A percentile compares a stretch with the other conserved stretches of the same genome.
Evolutionary conservation across 352 stramenopile genomes (phyloP).

Genomic region (Stramenopiles sp.): DNA sequence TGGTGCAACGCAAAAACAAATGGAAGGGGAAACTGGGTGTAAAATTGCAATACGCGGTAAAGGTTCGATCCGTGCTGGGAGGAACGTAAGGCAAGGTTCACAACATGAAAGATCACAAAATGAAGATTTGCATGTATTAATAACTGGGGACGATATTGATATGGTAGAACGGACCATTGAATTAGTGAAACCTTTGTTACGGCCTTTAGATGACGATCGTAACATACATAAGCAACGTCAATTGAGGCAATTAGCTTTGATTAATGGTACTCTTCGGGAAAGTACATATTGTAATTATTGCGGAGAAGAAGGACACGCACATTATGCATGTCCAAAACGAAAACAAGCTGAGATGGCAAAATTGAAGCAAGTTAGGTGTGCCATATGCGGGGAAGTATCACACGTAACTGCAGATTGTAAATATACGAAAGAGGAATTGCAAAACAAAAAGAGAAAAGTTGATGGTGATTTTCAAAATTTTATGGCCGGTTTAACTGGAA

Average conservation of each 20-base stretch:
- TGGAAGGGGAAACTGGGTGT: slow-evolving; percentile 92
- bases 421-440: slow-evolving; percentile 41
- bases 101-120: slow-evolving; percentile 48
- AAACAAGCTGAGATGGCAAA: too few species aligned
- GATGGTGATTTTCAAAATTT: too few species aligned
- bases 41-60: slow-evolving; percentile 94
- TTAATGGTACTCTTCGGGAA: slow-evolving; percentile 94
- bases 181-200: slow-evolving; percentile 62
- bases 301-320: slow-evolving; percentile 87
- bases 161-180: slow-evolving; percentile 46
- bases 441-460: too few species aligned
- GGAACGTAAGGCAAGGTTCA: too few species aligned
- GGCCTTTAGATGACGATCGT: slow-evolving; percentile 65
- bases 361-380: slow-evolving; percentile 72
- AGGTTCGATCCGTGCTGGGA: slow-evolving; percentile 74
- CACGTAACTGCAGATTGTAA: slow-evolving; percentile 92
- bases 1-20: slow-evolving; percentile 95
- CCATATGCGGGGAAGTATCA: slow-evolving; percentile 89
- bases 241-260: slow-evolving; percentile 85
- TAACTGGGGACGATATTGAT: too few species aligned
- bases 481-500: too few species aligned
- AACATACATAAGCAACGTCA: slow-evolving; percentile 97
- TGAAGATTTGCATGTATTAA: slow-evolving; percentile 3
- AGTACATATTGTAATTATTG: slow-evolving; percentile 93
- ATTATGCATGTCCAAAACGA: slow-evolving; percentile 85